These are phyloP conservation scores for Rhizomucor miehei DNA, from an alignment of 371 early-diverging fungal species.

Conservation along the genomic window DNA sequence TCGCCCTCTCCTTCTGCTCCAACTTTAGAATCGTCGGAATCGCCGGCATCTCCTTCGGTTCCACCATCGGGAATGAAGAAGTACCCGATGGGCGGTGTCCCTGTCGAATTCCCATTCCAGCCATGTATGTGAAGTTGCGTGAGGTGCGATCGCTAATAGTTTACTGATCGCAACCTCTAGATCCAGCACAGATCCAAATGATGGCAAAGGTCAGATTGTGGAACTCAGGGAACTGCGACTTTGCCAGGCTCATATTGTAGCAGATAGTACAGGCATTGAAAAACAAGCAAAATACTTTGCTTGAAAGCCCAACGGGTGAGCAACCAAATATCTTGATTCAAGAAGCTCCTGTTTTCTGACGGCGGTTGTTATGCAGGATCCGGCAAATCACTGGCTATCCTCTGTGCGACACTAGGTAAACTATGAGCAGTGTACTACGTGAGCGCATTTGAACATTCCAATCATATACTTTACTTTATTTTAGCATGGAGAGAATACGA, in stretches of 20 bases:
- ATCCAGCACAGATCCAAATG: constrained; percentile 59
- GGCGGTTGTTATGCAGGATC: constrained; percentile 34
- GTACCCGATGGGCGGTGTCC: constrained; percentile 34
- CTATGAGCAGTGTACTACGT: constrained; percentile 3
- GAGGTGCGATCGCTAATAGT: neutral
- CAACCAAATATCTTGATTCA: too few species aligned
- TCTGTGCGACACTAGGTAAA: constrained; percentile 52
- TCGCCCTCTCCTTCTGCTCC: too few species aligned
- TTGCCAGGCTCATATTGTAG: neutral
- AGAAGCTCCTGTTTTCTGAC: neutral
- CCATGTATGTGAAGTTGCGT: constrained; percentile 39
- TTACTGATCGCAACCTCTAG: constrained; percentile 10
- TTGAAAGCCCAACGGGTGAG: constrained; percentile 62
- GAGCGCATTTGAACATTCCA: neutral
- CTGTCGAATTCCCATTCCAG: constrained; percentile 51
- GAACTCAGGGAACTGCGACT: too few species aligned
- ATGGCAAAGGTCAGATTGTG: constrained; percentile 50
- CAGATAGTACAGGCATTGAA: constrained; percentile 55
- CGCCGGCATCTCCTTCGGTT: too few species aligned
- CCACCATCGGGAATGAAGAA: constrained; percentile 4
- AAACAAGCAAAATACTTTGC: constrained; percentile 45
- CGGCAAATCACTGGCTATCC: constrained; percentile 55
- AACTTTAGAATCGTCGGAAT: too few species aligned
- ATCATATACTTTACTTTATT: neutral
- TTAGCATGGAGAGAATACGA: constrained; percentile 28